These are phyloP conservation scores for Silene latifolia DNA, from an alignment of 148 eudicot species.

Conservation along the genomic window DNA sequence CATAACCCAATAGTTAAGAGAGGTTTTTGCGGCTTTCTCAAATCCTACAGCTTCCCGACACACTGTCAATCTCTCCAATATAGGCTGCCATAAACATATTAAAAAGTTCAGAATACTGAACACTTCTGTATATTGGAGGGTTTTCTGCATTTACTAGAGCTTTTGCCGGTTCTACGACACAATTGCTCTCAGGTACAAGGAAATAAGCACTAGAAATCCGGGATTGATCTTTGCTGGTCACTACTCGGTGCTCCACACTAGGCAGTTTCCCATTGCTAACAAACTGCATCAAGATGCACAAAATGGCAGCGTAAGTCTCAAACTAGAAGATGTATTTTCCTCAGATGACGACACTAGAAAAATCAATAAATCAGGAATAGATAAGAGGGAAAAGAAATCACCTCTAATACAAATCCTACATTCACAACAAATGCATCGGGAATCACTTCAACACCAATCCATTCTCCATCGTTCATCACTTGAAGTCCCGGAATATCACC, in stretches of 20 bases:
- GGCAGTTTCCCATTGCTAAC: constrained; percentile 25
- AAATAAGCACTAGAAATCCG: constrained; percentile 19
- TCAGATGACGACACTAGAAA: neutral
- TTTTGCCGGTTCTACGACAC: constrained; percentile 26
- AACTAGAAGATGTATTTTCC: neutral
- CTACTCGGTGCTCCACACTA: constrained; percentile 27
- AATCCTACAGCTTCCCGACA: neutral
- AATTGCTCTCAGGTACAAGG: constrained; percentile 8
- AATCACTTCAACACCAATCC: constrained; percentile 49
- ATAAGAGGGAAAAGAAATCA: constrained; percentile 7
- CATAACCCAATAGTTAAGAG: neutral
- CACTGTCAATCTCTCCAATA: constrained; percentile 13
- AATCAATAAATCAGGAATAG: neutral
- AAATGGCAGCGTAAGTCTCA: neutral
- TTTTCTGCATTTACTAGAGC: constrained; percentile 19
- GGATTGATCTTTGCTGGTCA: constrained; percentile 15
- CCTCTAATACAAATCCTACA: constrained; percentile 50
- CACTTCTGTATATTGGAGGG: constrained; percentile 15
- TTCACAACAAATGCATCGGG: constrained; percentile 53
- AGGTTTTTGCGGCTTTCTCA: neutral
- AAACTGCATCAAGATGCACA: constrained; percentile 11
- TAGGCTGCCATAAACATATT: constrained; percentile 9
- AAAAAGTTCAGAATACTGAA: constrained; percentile 5
- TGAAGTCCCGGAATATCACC: constrained; percentile 57
- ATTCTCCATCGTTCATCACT: constrained; percentile 45